Conservation (phyloP, 345 rosid genomes). For the Eucalyptus melliodora region DNA sequence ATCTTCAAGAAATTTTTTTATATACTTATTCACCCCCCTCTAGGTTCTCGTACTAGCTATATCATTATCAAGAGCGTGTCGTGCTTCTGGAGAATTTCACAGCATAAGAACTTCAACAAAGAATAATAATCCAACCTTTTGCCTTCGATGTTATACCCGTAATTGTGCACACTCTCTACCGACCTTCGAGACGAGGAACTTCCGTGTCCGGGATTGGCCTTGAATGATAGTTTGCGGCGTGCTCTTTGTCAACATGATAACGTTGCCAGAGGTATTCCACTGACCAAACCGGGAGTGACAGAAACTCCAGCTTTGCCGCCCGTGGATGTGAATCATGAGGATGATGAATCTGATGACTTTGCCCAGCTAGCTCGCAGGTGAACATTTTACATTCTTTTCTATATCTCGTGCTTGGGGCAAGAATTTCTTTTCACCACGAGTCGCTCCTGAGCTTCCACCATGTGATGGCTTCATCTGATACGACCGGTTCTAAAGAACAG, state of each 20-base stretch:
- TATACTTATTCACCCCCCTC: too few species aligned
- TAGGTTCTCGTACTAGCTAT: too few species aligned
- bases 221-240: conserved; percentile 77
- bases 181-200: conserved; percentile 61
- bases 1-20: too few species aligned
- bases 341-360: too few species aligned
- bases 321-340: conserved; percentile 34
- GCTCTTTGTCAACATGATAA: conserved; percentile 59
- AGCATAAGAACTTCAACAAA: conserved; percentile 22
- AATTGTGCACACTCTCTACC: neutral
- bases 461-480: too few species aligned
- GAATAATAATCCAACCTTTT: neutral
- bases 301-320: conserved; percentile 23
- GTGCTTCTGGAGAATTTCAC: conserved; percentile 67
- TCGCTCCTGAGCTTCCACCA: too few species aligned
- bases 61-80: conserved; percentile 67
- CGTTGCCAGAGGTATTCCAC: conserved; percentile 41
- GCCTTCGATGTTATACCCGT: neutral
- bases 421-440: too few species aligned
- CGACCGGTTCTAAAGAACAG: too few species aligned
- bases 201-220: conserved; percentile 63
- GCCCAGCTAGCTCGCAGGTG: too few species aligned
- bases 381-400: too few species aligned
- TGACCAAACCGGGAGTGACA: conserved; percentile 8
- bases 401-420: too few species aligned